These are phyloP conservation scores for Podospora bellae-mahoneyi DNA, from an alignment of 495 filamentous ascomycete genomes.

Conservation along the genomic window DNA sequence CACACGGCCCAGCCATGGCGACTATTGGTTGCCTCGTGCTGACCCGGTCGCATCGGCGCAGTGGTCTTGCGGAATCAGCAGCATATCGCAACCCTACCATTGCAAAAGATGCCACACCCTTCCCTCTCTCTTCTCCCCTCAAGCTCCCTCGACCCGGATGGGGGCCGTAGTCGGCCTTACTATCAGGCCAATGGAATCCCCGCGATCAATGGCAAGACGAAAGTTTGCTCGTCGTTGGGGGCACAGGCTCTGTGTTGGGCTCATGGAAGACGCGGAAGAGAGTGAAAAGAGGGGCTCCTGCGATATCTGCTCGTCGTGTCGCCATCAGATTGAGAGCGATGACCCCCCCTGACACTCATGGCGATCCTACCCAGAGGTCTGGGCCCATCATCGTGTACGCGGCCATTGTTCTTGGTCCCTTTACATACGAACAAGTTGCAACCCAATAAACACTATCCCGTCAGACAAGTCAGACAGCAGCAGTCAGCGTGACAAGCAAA, in stretches of 20 bases:
- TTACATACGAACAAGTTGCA: background rate
- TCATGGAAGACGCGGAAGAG: background rate
- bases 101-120: background rate
- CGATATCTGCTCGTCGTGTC: background rate
- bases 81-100: conserved; percentile 1
- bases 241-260: background rate
- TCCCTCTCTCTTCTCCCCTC: background rate
- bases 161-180: background rate
- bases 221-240: background rate
- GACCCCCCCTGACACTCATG: background rate
- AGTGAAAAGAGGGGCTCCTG: background rate
- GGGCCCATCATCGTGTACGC: background rate
- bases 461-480: background rate
- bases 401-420: background rate
- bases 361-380: conserved; percentile 3
- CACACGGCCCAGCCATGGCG: conserved; percentile 2
- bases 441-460: background rate
- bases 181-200: background rate
- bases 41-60: background rate
- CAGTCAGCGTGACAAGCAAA: conserved; percentile 7
- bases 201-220: background rate
- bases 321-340: background rate
- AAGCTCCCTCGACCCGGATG: background rate
- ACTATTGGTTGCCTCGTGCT: conserved; percentile 26
- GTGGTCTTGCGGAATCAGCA: conserved; percentile 9